Evolutionary conservation across 2,329 filamentous ascomycete species (phyloP).

Genomic region (Moelleriella libera): DNA sequence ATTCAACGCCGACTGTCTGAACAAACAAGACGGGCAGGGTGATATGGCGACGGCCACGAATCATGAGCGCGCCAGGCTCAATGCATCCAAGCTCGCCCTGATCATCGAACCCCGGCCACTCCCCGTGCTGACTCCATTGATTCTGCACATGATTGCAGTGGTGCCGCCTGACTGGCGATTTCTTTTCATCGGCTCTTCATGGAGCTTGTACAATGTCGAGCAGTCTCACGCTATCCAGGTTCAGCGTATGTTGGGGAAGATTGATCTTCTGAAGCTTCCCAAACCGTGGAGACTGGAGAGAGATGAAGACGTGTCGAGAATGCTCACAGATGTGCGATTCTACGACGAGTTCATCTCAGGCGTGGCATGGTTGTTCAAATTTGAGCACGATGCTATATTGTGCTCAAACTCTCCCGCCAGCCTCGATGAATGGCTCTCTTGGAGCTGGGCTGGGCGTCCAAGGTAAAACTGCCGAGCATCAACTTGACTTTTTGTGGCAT

Average conservation of each 20-base stretch:
- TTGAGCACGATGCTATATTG: constrained; percentile 40
- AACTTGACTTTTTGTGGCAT: neutral
- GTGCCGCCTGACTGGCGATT: constrained; percentile 41
- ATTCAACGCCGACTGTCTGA: neutral
- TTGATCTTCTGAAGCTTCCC: constrained; percentile 34
- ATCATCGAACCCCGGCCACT: constrained; percentile 34
- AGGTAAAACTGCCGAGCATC: constrained; percentile 17
- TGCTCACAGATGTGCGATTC: constrained; percentile 35
- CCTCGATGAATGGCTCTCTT: constrained; percentile 39
- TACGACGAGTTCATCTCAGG: constrained; percentile 35
- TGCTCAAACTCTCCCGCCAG: constrained; percentile 37
- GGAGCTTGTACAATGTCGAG: constrained; percentile 29
- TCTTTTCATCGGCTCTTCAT: constrained; percentile 34
- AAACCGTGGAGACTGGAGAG: constrained; percentile 29
- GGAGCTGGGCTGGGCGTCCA: constrained; percentile 38
- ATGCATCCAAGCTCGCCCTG: constrained; percentile 35
- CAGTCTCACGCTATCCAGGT: constrained; percentile 31
- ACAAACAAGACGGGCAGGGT: neutral
- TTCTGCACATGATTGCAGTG: constrained; percentile 37
- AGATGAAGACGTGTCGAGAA: constrained; percentile 32
- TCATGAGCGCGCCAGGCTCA: constrained; percentile 23
- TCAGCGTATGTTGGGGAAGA: constrained; percentile 34
- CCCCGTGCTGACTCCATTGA: constrained; percentile 32
- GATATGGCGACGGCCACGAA: neutral
- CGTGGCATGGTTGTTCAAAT: constrained; percentile 40